Base-by-base conservation (phyloP, 2,329 filamentous ascomycete species). In the Ophiostoma sp. region DNA sequence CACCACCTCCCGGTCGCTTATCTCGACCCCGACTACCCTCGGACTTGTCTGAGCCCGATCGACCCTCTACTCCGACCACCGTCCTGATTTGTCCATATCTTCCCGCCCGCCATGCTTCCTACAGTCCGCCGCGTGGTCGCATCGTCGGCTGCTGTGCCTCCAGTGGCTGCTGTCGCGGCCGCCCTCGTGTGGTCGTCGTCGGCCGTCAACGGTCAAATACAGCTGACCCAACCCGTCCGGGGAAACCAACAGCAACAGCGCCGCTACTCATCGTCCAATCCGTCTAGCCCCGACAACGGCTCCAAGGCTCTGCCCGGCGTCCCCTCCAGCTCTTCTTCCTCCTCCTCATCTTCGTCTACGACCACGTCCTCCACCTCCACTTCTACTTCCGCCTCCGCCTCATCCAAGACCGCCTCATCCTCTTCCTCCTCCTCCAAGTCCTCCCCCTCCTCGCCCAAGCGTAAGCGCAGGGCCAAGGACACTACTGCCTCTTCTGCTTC, bases 191-290 rank as follows among this genome's bases (percentile, higher is more conserved):
- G 67, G 62, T 64, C 70, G 23, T 64, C 52, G 33, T 62, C 65
- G 17, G 65, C n/a, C 8, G 72, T 75, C 69, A 75, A 79, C 72
- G 73, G 52, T 35, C 67, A 68, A 81, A 64, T 67, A n/a, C 74
- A 78, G 80, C 74, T 75, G 78, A 73, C 77, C 80, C 69, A 77
- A 69, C 48, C 71, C 10, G 62, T 54, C 4, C 27, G 48, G 62
- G 60, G 39, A 48, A 67, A 70, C 60, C 71, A 52, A 35, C 67
- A 52, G 20, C 84, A 84, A 74, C 85, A 86, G 78, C 81, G 84
- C 75, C 81, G 86, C 74, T 86, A 82, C 75, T 88, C 86, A 13
- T 88, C 86, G 39, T 88, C 86, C 44, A 88, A 88, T 77, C 85
- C 86, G n/a, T 87, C 85, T 52, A 84, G 83, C 74, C 83, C 85